These are phyloP conservation scores for Lepidium africanum DNA, from an alignment of 345 rosid species.

Conservation along the genomic window DNA sequence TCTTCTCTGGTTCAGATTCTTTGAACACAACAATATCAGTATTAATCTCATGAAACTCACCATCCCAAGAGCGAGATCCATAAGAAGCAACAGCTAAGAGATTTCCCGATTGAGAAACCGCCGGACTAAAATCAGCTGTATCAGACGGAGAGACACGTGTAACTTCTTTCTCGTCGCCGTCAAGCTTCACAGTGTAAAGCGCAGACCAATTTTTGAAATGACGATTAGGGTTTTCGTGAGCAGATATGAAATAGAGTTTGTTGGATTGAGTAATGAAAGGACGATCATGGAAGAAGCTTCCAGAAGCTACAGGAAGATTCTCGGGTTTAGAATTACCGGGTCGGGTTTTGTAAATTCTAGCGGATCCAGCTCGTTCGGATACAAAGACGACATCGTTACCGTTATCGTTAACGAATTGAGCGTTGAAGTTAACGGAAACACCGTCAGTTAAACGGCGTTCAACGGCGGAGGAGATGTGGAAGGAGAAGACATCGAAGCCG, in stretches of 20 bases:
- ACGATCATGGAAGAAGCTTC: constrained; percentile 76
- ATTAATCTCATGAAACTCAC: constrained; percentile 64
- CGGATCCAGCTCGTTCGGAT: constrained; percentile 59
- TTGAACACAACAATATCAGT: constrained; percentile 63
- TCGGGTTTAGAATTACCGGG: constrained; percentile 35
- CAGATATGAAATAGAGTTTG: constrained; percentile 61
- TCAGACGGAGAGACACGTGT: constrained; percentile 58
- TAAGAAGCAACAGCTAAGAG: constrained; percentile 66
- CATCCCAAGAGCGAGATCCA: constrained; percentile 67
- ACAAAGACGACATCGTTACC: constrained; percentile 40
- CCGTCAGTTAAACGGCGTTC: constrained; percentile 58
- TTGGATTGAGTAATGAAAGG: constrained; percentile 36
- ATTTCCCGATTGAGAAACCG: constrained; percentile 51
- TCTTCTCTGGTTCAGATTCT: constrained; percentile 37
- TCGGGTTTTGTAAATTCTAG: constrained; percentile 37
- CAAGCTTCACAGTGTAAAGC: constrained; percentile 36
- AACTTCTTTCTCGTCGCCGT: not conserved
- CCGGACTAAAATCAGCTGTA: constrained; percentile 62
- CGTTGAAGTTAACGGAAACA: constrained; percentile 67
- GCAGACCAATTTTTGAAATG: constrained; percentile 67
- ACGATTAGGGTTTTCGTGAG: constrained; percentile 58
- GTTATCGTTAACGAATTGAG: constrained; percentile 40
- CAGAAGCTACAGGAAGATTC: constrained; percentile 37
- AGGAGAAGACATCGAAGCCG: constrained; percentile 73
- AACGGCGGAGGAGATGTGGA: constrained; percentile 27